These are phyloP conservation scores for Phragmites australis DNA, from an alignment of 176 grass and related monocot species.

Conservation along the genomic window DNA sequence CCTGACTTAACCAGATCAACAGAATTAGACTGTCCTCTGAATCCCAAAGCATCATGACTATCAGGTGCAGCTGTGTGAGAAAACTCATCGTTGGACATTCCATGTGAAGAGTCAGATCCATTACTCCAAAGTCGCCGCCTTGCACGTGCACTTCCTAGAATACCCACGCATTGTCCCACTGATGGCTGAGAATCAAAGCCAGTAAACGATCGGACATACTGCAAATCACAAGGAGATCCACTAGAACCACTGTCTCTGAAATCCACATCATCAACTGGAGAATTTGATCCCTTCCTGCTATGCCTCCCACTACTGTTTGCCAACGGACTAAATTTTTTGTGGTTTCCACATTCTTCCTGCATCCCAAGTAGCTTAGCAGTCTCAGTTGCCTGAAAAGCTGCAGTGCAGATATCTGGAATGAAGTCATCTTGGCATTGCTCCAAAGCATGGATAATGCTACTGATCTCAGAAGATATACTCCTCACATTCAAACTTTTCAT, in stretches of 20 bases:
- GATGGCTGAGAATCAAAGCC: slow-evolving; percentile 37
- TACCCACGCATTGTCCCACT: slow-evolving; percentile 2
- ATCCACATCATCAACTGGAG: slow-evolving; percentile 32
- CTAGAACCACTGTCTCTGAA: slow-evolving; percentile 46
- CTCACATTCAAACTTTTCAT: slow-evolving; percentile 53
- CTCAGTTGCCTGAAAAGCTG: slow-evolving; percentile 50
- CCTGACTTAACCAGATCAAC: slow-evolving; percentile 25
- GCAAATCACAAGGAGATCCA: slow-evolving; percentile 32
- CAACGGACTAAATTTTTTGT: slow-evolving; percentile 36
- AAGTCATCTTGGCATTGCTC: slow-evolving; percentile 30
- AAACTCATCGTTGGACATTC: slow-evolving; percentile 8
- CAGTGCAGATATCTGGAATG: slow-evolving; percentile 37
- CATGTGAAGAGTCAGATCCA: slow-evolving; percentile 34
- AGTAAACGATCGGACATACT: slow-evolving; percentile 28
- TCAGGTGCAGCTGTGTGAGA: background rate
- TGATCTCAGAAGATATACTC: slow-evolving; percentile 69
- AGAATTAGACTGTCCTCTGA: slow-evolving; percentile 29
- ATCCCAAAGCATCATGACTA: slow-evolving; percentile 24
- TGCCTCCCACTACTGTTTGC: slow-evolving; percentile 22
- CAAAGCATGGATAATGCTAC: slow-evolving; percentile 48
- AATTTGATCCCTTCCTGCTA: slow-evolving; percentile 36
- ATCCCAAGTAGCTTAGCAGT: slow-evolving; percentile 41
- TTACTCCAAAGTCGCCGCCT: slow-evolving; percentile 40
- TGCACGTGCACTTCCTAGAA: slow-evolving; percentile 26
- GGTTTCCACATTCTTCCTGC: slow-evolving; percentile 20